Base-by-base conservation (phyloP, 192 early-diverging fungal species). In the Dissophora globulifera region DNA sequence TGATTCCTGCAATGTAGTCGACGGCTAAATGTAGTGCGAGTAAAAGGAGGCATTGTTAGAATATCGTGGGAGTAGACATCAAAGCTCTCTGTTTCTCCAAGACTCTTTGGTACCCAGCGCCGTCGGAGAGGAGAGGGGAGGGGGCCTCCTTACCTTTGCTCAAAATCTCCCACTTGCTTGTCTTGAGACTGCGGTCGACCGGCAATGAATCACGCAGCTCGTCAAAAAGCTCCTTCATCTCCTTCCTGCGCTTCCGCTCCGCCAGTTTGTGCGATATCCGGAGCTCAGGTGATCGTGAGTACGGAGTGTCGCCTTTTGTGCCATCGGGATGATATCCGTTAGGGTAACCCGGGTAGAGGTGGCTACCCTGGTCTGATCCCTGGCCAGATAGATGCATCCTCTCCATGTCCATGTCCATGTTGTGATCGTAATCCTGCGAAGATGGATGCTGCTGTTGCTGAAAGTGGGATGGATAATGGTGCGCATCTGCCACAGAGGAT, bases 191-290 rank as follows among this genome's bases (percentile, higher is more conserved):
- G 47, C 89, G 89, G 69, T 95, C 93, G 10, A 93, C 83, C 7
- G 94, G 93, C 58, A 96, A 82, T 31, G 87, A 80, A 48, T 89
- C 92, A 29, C 92, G 84, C 15, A 96, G 82, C 50, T 92, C 89
- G 79, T 96, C 94, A 87, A 96, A 96, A 27, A 96, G 82, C 41
- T 93, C 90, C 62, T 96, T 96, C 92, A 96, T 95, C 62, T 96
- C 94, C 65, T 89, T 93, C 31, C 94, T 86, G 17, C 94, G 86
- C 58, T 94, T 93, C 45, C 94, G 81, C 57, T 96, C 94, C 17
- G 94, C 94, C 22, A 96, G 74, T 58, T 96, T 96, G 72, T 96
- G 94, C 50, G 87, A 88, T 26, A 95, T 85, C 38, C 93, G 84
- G 32, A 95, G 83, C 66, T 95, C 92, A 23, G 93, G 92, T 13